Evolutionary conservation across 352 stramenopile species (phyloP).

Genomic region (Globisporangium paddicum): DNA sequence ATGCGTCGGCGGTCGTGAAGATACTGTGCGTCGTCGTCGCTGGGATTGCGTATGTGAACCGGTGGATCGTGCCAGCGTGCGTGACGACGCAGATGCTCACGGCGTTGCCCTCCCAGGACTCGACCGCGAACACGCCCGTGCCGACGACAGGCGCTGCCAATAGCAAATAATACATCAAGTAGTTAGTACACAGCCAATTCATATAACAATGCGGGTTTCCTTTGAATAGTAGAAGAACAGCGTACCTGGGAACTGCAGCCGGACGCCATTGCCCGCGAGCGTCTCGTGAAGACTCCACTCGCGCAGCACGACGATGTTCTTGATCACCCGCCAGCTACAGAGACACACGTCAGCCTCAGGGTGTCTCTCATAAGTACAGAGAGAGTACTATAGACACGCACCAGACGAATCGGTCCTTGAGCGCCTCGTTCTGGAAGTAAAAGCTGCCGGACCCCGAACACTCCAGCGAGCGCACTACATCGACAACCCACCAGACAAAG

Average conservation of each 20-base stretch:
- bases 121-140: constrained; percentile 51
- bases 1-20: constrained; percentile 41
- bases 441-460: constrained; percentile 63
- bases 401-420: constrained; percentile 68
- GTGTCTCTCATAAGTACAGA: background rate
- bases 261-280: constrained; percentile 48
- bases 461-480: constrained; percentile 57
- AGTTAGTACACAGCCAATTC: too few relatives aligned
- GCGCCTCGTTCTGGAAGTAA: constrained; percentile 65
- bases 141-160: constrained; percentile 37
- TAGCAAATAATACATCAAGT: background rate
- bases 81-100: constrained; percentile 66
- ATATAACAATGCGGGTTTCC: background rate
- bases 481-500: background rate
- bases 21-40: constrained; percentile 32
- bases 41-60: constrained; percentile 51
- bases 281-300: constrained; percentile 70
- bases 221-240: background rate
- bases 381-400: constrained; percentile 5
- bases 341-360: background rate
- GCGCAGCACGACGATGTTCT: constrained; percentile 67
- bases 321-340: constrained; percentile 55
- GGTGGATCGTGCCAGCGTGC: constrained; percentile 62
- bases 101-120: constrained; percentile 52
- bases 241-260: constrained; percentile 46